Base-by-base conservation (phyloP, 768 basidiomycete genomes). In the Pilatotrama ljubarskyi region DNA sequence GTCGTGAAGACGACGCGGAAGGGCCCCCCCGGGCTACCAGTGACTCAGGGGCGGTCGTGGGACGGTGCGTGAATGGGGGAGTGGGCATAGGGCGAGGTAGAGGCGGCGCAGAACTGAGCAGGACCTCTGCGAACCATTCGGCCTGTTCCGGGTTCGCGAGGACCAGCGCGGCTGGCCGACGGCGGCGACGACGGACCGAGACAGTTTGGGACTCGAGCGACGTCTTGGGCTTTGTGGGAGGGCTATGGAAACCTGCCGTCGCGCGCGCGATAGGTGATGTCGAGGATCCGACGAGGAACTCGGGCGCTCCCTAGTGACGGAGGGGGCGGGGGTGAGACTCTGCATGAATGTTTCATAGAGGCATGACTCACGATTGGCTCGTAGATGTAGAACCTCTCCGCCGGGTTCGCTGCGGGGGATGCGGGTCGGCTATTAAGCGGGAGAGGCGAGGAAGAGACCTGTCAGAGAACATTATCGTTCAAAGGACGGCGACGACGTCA, bases 251-350 rank as follows among this genome's bases (percentile, higher is more conserved):
- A 20, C 66, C 66, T 5, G 57, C 13, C 17, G 61, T 43, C 5
- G 60, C 59, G 29, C 55, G 58, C 24, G 59, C 63, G 24, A 35
- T 38, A 20, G 46, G 43, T 10, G 66, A 66, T 6, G 57, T 59
- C n/a, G 66, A 66, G n/a, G 51, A 62, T 8, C 66, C 66, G 26
- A 55, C 58, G 26, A 66, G 58, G 55, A 66, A 66, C 48, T 64
- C 63, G 44, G 66, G 63, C 24, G 66, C 63, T 18, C 54, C 58
- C 65, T 66, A 25, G 7, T 5, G 22, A 35, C n/a, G 17, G n/a
- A 25, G 47, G 47, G 32, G 14, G 46, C 46, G 37, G 36, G 5
- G 22, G 47, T 42, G 46, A 49, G 47, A 57, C 52, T 18, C 26
- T 37, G 18, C n/a, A 49, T 11, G 47, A 32, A 57, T 57, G 55